phyloP scores from a whole-genome alignment of 2,329 filamentous ascomycete genomes.

The Leptodontidium sp. region DNA sequence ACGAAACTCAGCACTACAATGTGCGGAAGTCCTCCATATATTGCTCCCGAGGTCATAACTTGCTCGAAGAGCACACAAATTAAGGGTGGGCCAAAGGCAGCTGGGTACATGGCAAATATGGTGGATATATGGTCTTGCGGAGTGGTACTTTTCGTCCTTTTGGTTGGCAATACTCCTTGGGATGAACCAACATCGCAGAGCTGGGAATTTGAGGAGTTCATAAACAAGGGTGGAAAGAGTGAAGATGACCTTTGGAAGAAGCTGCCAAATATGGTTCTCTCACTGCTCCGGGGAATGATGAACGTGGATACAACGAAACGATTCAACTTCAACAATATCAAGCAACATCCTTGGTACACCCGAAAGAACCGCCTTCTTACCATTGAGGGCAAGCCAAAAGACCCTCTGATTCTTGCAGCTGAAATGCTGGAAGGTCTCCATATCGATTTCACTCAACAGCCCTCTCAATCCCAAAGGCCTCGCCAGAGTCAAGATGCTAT shows the following conservation, averaged over 20 bases:
- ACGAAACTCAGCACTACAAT: slow-evolving; percentile 86
- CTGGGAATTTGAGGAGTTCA: slow-evolving; percentile 92
- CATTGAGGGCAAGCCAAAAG: slow-evolving; percentile 75
- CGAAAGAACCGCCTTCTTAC: slow-evolving; percentile 80
- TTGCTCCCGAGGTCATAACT: slow-evolving; percentile 87
- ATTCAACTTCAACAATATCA: slow-evolving; percentile 87
- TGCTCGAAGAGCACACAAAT: slow-evolving; percentile 55
- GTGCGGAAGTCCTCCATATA: slow-evolving; percentile 96
- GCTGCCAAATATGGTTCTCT: slow-evolving; percentile 77
- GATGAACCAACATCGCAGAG: slow-evolving; percentile 87
- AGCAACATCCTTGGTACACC: slow-evolving; percentile 94
- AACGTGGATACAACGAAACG: slow-evolving; percentile 76
- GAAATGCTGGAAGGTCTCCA: slow-evolving; percentile 91
- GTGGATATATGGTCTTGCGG: slow-evolving; percentile 98
- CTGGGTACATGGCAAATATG: slow-evolving; percentile 78
- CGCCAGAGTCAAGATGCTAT: slow-evolving; percentile 61
- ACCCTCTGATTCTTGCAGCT: slow-evolving; percentile 87
- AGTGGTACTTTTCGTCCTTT: slow-evolving; percentile 93
- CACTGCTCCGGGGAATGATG: slow-evolving; percentile 92
- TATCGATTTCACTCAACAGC: slow-evolving; percentile 82
- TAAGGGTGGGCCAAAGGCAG: slow-evolving; percentile 57
- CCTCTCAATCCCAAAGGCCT: slow-evolving; percentile 51
- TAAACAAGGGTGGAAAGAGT: slow-evolving; percentile 79
- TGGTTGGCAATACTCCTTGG: slow-evolving; percentile 98
- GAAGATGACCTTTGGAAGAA: slow-evolving; percentile 86